Evolutionary conservation across 352 stramenopile species (phyloP).

Genomic region (Phytophthora boehmeriae): DNA sequence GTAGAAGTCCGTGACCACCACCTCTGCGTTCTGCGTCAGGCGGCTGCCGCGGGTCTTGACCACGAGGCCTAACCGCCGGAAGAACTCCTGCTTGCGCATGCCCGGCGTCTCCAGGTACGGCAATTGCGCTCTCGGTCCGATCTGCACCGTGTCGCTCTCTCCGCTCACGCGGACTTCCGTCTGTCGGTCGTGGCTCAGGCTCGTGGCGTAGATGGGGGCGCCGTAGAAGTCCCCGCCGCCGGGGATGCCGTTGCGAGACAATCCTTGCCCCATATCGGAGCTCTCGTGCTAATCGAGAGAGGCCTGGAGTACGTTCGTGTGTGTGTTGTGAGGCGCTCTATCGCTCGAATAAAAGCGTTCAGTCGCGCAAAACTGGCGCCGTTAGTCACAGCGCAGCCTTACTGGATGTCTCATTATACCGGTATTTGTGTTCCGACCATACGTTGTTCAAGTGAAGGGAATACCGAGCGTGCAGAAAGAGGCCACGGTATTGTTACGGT

Average conservation of each 20-base stretch:
- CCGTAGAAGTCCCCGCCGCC: conserved; percentile 83
- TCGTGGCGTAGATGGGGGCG: conserved; percentile 83
- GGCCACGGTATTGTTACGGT: background rate
- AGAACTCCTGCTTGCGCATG: conserved; percentile 74
- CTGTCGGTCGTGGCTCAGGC: conserved; percentile 85
- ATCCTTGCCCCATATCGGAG: conserved; percentile 62
- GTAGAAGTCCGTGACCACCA: conserved; percentile 83
- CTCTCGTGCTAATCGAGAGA: background rate
- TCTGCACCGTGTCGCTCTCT: conserved; percentile 66
- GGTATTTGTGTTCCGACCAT: background rate
- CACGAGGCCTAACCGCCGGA: conserved; percentile 78
- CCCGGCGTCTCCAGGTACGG: conserved; percentile 65
- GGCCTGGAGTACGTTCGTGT: background rate
- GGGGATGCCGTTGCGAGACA: conserved; percentile 60
- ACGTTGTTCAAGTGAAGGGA: background rate
- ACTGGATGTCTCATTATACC: conserved; percentile 2
- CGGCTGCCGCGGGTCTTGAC: conserved; percentile 85
- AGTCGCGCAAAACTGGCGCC: conserved; percentile 1
- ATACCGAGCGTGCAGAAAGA: too few relatives aligned
- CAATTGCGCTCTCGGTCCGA: conserved; percentile 71
- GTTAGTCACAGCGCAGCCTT: background rate
- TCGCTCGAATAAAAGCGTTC: background rate
- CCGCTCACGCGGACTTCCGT: conserved; percentile 80
- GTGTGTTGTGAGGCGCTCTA: background rate
- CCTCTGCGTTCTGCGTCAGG: conserved; percentile 86